Evolutionary conservation across 257 asterid species (phyloP), one percentile per base, ranked within the genome.

Genomic region (Rhazya stricta): DNA sequence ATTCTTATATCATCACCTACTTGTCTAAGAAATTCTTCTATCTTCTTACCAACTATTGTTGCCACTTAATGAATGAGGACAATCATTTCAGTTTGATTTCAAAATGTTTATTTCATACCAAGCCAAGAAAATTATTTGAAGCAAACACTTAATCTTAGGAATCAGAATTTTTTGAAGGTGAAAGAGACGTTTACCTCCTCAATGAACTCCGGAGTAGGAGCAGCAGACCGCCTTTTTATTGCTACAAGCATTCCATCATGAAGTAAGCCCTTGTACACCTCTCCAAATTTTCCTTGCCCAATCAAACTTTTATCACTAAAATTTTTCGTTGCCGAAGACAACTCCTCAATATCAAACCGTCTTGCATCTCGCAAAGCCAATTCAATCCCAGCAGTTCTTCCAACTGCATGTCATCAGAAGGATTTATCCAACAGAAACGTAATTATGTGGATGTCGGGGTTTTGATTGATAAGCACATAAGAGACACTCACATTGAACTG

Each of bases 191-290:
- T 70, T 86, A 89, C 97, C 96, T 92, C 97, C 73, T 89, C 90
- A 77, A 86, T 74, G 65, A 92, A 92, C 54, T 86, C 94, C 81
- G 81, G 93, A 71, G 72, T 89, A 8, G 97, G 91, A 62, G 87
- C 77, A 54, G 87, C 91, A 29, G 71, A 76, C 58, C 97, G 90
- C 80, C 78, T 90, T 77, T 92, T 92, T 42, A 92, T 86, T 62
- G 96, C 97, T 51, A 92, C 97, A 69, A 90, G 88, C 92, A 86
- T 88, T 75, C 97, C 97, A 77, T 92, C 96, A 81, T 89, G 93
- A 74, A 92, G 96, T 80, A 92, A 84, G 45, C 97, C 97, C 83
- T 90, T 92, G 83, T 89, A 92, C 62, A 92, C 97, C 81, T 92
- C 97, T 69, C 97, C 96, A 70, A 92, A 92, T 80, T 92, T 92